Evolutionary conservation across 345 rosid species (phyloP).

Genomic region (Arabis alpina): DNA sequence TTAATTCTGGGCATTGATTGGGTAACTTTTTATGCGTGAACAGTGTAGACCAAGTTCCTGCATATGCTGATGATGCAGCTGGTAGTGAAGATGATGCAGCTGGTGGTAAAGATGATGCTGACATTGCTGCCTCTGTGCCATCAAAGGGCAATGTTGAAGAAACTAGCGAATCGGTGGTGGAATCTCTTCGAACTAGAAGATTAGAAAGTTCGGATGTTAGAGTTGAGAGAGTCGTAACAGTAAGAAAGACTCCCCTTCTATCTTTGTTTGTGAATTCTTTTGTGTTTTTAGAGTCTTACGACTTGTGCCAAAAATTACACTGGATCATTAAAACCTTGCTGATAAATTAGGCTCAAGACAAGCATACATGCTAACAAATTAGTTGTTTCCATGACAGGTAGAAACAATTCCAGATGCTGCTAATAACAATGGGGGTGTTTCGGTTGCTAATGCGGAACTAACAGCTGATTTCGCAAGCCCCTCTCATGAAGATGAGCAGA

Average conservation of each 20-base stretch:
- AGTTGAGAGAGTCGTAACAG: slow-evolving; percentile 49
- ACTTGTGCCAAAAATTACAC: background rate
- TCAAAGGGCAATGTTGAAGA: slow-evolving; percentile 43
- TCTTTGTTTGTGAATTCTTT: slow-evolving; percentile 15
- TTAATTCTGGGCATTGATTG: slow-evolving; percentile 19
- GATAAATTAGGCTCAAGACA: slow-evolving; percentile 5
- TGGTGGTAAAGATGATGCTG: slow-evolving; percentile 39
- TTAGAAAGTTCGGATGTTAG: slow-evolving; percentile 48
- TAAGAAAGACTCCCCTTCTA: slow-evolving; percentile 38
- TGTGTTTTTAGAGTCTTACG: slow-evolving; percentile 1
- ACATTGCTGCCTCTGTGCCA: slow-evolving; percentile 40
- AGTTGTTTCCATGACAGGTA: slow-evolving; percentile 47
- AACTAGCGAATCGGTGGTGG: slow-evolving; percentile 46
- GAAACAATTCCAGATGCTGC: slow-evolving; percentile 38
- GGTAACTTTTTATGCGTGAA: slow-evolving; percentile 26
- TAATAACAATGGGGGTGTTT: slow-evolving; percentile 42
- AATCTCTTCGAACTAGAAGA: slow-evolving; percentile 46
- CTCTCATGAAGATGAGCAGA: slow-evolving; percentile 53
- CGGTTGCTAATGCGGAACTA: slow-evolving; percentile 43
- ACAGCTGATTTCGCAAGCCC: slow-evolving; percentile 46
- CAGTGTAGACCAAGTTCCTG: slow-evolving; percentile 55
- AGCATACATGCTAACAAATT: slow-evolving; percentile 21
- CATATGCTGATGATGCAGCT: slow-evolving; percentile 38
- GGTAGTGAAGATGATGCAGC: slow-evolving; percentile 38
- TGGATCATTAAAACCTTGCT: slow-evolving; percentile 7